phyloP scores from a whole-genome alignment of 768 basidiomycete species.

The Mrakia frigida region DNA sequence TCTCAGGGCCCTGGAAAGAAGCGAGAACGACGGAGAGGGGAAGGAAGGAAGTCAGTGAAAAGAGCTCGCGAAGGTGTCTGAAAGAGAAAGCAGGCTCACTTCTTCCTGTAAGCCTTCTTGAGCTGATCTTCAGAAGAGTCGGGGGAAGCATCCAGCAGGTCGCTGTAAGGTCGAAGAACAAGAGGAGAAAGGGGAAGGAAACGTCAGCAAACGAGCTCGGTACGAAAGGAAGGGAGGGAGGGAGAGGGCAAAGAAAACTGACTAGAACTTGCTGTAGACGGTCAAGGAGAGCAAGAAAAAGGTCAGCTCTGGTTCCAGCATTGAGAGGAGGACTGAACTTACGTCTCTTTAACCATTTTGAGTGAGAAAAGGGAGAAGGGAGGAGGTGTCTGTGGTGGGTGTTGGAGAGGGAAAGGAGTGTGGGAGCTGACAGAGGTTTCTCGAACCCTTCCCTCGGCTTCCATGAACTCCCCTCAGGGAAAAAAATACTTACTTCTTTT shows the following conservation, averaged over 20 bases:
- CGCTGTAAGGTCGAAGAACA: conserved; percentile 47
- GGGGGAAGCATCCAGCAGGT: conserved; percentile 78
- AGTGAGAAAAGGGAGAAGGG: neutral
- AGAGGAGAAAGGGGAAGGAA: neutral
- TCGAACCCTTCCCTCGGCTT: neutral
- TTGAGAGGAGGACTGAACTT: neutral
- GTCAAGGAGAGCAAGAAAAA: neutral
- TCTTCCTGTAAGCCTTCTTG: conserved; percentile 95
- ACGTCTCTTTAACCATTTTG: conserved; percentile 32
- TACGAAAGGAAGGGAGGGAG: neutral
- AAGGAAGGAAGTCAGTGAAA: conserved; percentile 4
- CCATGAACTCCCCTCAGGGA: neutral
- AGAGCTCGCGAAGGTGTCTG: neutral
- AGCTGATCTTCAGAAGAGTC: conserved; percentile 76
- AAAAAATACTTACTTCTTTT: too few species aligned
- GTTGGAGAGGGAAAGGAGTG: too few species aligned
- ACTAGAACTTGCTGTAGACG: conserved; percentile 29
- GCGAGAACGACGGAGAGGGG: neutral
- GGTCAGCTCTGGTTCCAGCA: neutral
- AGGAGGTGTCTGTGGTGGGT: neutral
- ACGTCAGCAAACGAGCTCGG: neutral
- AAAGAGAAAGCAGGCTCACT: conserved; percentile 45
- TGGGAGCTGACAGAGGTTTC: neutral
- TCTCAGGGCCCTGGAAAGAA: conserved; percentile 60
- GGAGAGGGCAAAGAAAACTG: conserved; percentile 7